Evolutionary conservation across 768 basidiomycete genomes (phyloP), one percentile per base, ranked within the genome.

Genomic region (Trametes meyenii): DNA sequence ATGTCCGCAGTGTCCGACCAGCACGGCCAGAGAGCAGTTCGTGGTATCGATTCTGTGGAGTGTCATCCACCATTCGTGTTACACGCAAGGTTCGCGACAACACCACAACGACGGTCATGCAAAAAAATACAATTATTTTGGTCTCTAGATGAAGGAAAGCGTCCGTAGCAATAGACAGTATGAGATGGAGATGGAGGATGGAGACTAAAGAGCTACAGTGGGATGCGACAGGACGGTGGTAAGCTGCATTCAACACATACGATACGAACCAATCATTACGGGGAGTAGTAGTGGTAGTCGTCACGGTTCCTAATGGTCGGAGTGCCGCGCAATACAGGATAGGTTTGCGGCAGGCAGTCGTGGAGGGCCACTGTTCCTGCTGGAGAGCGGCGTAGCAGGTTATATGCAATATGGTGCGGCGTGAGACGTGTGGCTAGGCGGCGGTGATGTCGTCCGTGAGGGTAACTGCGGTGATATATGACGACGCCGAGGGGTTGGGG

Each of bases 161-260:
- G 60, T 62, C 60, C 60, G 46, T 24, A 46, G 35, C 36, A 35
- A 50, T 42, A 55, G 36, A 38, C 42, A 57, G n/a, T n/a, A 8
- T 7, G 35, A 52, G 36, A 42, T 21, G 3, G n/a, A 48, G 50
- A 38, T 21, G 17, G 36, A 43, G 21, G 42, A 19, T 42, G 55
- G 23, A 55, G 36, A 58, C 62, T 63, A 63, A 16, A 29, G 50
- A 63, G 62, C 62, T 63, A 63, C 57, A 63, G 56, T 63, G 19
- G 29, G 61, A 54, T 63, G 48, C 52, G 36, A 48, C 40, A 23
- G 16, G 3, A 13, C 8, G 43, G 44, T 24, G 39, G 39, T 58
- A 26, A 54, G 29, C 57, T 58, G 57, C 48, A 40, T 54, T 50
- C 33, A 29, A 55, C 46, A 50, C 45, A 44, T 38, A 58, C 45